Conservation (phyloP, 2,329 filamentous ascomycete species). For the Colletotrichum zoysiae region DNA sequence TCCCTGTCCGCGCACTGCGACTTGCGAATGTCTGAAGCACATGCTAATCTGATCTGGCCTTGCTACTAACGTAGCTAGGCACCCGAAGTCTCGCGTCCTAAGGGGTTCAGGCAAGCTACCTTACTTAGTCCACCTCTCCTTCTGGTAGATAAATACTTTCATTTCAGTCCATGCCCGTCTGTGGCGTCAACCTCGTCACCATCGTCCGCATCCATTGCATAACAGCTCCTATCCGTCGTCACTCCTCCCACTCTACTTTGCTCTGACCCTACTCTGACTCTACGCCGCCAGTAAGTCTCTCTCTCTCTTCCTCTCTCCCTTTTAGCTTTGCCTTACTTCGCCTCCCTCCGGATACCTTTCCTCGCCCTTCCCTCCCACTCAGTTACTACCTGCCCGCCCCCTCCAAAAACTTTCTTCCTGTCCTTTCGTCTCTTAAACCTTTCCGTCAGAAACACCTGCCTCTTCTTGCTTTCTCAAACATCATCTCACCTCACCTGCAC, state of each 20-base stretch:
- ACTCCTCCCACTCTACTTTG: background rate
- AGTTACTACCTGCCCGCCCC: background rate
- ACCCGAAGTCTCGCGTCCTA: conserved; percentile 24
- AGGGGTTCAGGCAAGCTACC: conserved; percentile 31
- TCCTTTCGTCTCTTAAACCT: conserved; percentile 27
- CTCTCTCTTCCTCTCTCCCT: background rate
- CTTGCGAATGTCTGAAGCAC: conserved; percentile 27
- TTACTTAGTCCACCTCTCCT: conserved; percentile 8
- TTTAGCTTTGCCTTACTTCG: conserved; percentile 31
- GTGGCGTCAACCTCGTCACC: conserved; percentile 41
- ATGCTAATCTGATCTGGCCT: conserved; percentile 23
- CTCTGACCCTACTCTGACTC: background rate
- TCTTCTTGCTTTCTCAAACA: conserved; percentile 1
- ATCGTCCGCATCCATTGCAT: conserved; percentile 24
- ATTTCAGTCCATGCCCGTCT: conserved; percentile 36
- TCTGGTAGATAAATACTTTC: conserved; percentile 40
- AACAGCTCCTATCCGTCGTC: conserved; percentile 32
- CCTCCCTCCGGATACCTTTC: conserved; percentile 24
- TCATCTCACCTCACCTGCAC: background rate
- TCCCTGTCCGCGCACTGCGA: conserved; percentile 31
- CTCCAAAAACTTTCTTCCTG: conserved; percentile 24
- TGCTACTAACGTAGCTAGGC: conserved; percentile 2
- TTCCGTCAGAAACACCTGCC: conserved; percentile 9
- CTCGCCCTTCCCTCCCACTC: background rate
- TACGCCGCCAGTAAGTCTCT: conserved; percentile 9